Percentiles rank a stretch among this genome's conserved stretches.
Conservation (phyloP, 169 alveolate species). For the Haemoproteus tartakovskyi region DNA sequence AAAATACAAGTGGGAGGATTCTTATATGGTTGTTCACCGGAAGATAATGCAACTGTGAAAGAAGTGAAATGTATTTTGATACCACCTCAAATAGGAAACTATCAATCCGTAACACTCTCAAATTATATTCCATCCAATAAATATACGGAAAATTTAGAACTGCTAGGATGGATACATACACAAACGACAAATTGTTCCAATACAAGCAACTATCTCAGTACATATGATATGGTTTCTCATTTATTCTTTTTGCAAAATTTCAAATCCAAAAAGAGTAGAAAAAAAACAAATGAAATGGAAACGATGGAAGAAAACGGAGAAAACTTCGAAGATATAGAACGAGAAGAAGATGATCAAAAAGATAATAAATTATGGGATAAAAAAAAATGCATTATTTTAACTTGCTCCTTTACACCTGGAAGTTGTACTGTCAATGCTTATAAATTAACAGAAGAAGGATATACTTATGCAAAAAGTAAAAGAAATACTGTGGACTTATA, state of each 20-base stretch:
- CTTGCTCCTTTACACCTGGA: slow-evolving; percentile 96
- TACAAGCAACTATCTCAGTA: slow-evolving; percentile 78
- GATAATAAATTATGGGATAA: slow-evolving; percentile 45
- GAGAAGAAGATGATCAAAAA: slow-evolving; percentile 9
- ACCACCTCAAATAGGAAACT: slow-evolving; percentile 98
- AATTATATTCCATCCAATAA: slow-evolving; percentile 91
- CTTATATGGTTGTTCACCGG: slow-evolving; percentile 87
- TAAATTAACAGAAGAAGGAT: slow-evolving; percentile 90
- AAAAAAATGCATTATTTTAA: slow-evolving; percentile 66
- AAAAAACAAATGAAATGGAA: slow-evolving; percentile 1
- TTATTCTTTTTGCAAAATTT: slow-evolving; percentile 50
- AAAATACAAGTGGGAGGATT: slow-evolving; percentile 97
- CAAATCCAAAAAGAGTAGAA: slow-evolving; percentile 23
- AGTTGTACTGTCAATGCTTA: slow-evolving; percentile 95
- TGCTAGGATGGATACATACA: slow-evolving; percentile 98
- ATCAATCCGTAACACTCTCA: slow-evolving; percentile 90
- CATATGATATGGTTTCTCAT: slow-evolving; percentile 67
- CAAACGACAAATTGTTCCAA: slow-evolving; percentile 85
- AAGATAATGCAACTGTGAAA: slow-evolving; percentile 79
- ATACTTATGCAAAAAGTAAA: slow-evolving; percentile 90
- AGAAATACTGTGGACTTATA: slow-evolving; percentile 65
- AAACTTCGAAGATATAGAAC: background rate
- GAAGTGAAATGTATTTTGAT: slow-evolving; percentile 93
- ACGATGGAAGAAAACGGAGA: slow-evolving; percentile 7
- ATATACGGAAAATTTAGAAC: slow-evolving; percentile 91